Evolutionary conservation across 2,329 filamentous ascomycete species (phyloP).

Genomic region (Calonectria leucothoes): DNA sequence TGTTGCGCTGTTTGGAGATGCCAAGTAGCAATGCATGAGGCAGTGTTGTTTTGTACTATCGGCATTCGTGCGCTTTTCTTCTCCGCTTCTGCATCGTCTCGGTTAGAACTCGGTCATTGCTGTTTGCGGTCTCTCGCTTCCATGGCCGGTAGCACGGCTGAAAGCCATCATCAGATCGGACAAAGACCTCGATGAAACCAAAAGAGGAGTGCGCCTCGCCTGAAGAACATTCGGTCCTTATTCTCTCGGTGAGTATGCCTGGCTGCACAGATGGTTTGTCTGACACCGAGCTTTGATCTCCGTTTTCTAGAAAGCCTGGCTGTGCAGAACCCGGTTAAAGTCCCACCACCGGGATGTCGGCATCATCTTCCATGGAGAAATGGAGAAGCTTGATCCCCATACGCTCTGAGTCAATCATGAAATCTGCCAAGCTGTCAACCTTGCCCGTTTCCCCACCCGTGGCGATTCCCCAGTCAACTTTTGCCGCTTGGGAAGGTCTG

Average conservation of each 20-base stretch:
- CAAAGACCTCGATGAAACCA: too few relatives aligned
- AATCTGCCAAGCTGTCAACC: conserved; percentile 15
- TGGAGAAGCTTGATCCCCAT: not conserved
- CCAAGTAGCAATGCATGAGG: not conserved
- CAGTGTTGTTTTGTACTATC: not conserved
- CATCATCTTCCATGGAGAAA: not conserved
- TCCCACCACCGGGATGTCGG: not conserved
- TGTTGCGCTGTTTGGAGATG: not conserved
- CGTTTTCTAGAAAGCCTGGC: not conserved
- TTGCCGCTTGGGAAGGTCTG: not conserved
- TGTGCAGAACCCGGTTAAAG: not conserved
- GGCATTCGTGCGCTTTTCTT: not conserved
- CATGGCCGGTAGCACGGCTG: not conserved
- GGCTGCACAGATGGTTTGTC: not conserved
- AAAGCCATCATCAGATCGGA: not conserved
- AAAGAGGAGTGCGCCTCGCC: not conserved
- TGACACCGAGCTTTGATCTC: not conserved
- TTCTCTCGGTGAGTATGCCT: not conserved
- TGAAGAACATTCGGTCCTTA: not conserved
- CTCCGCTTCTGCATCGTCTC: not conserved
- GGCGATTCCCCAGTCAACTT: not conserved
- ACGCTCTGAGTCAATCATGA: not conserved
- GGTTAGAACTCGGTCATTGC: not conserved
- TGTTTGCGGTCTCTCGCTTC: not conserved
- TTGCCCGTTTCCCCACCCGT: not conserved